Base-by-base conservation (phyloP, 2,329 filamentous ascomycete species). In the Alternaria ventricosa region DNA sequence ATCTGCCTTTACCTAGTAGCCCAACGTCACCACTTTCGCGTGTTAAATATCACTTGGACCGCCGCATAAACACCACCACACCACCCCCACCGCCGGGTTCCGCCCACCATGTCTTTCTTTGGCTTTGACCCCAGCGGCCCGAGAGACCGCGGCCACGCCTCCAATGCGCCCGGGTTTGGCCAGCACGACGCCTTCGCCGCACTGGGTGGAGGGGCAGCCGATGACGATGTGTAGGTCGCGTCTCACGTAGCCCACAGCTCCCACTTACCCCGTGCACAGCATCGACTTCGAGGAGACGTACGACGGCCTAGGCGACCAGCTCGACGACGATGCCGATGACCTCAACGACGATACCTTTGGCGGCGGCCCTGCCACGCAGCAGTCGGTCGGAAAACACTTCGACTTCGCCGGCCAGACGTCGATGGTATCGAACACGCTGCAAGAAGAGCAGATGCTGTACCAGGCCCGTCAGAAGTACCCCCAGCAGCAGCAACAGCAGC, bases 251-350 rank as follows among this genome's bases (percentile, higher is more conserved):
- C 36, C 27, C 45, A 18, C 15, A 81, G 81, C 60, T 55, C 25
- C 41, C 84, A 85, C 70, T 87, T 68, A 75, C 63, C 78, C 86
- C n/a, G 7, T 58, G 5, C 70, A 89, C 71, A 91, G 89, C 59
- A 87, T 92, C 74, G 92, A 98, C 74, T 99, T 98, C 72, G 96
- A 99, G 74, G 94, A 99, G 78, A 98, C 95, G 41, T 98, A 98
- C 78, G 96, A 99, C 80, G 95, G 95, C 18, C 85, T 99, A 44
- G 96, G 94, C 60, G 92, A 97, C 76, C 89, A 92, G 79, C 89
- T 99, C 36, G 90, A 97, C 74, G 95, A 99, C 78, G 90, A 92
- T 20, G 92, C 95, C 75, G 96, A 99, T 84, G 93, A 88, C 55
- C 93, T 97, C 86, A 99, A 99, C 80, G 93, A 98, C 74, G 96